Evolutionary conservation across 2,329 filamentous ascomycete genomes (phyloP), one percentile per base, ranked within the genome.

Genomic region (Beauveria sp.): DNA sequence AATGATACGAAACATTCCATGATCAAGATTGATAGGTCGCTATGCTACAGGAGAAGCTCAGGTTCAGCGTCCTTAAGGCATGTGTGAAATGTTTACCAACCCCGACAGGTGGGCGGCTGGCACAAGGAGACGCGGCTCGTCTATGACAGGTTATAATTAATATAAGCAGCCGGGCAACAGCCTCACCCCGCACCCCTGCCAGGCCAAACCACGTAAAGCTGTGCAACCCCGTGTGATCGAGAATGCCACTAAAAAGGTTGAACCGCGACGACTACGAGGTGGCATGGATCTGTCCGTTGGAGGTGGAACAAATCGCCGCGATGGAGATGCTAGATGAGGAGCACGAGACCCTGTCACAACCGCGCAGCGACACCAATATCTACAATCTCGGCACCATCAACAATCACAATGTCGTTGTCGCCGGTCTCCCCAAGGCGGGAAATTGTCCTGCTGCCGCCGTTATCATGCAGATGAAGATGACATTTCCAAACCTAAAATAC

Each of bases 331-430:
- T 71, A 7, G 68, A 72, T 48, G 64, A 70, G 41, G 59, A 63
- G 26, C 64, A 66, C 56, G 55, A 65, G 41, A 14, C 41, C 24
- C 61, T 69, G 8, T 34, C 62, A 26, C 52, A 61, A 60, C 41
- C 52, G 14, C 3, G 40, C 20, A 9, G 24, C 48, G 24, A 63
- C 53, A 22, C 24, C 34, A 68, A 53, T 64, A 68, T 64, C 14
- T 74, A 75, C 58, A 68, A 63, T 2, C 57, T 70, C 1, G 70
- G 72, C 14, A 63, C 62, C 14, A 69, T 74, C 47, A 65, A 66
- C 12, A 59, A 61, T 5, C 72, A 75, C 55, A 71, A 71, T 56
- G 67, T 74, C 24, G 69, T 73, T 16, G 65, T 75, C 26, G 69
- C 67, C 2, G 64, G 65, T 41, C 62, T 75, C 2, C 71, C 72